These are phyloP conservation scores for Isatis lusitanica DNA, from an alignment of 441 rosid species.

Conservation along the genomic window DNA sequence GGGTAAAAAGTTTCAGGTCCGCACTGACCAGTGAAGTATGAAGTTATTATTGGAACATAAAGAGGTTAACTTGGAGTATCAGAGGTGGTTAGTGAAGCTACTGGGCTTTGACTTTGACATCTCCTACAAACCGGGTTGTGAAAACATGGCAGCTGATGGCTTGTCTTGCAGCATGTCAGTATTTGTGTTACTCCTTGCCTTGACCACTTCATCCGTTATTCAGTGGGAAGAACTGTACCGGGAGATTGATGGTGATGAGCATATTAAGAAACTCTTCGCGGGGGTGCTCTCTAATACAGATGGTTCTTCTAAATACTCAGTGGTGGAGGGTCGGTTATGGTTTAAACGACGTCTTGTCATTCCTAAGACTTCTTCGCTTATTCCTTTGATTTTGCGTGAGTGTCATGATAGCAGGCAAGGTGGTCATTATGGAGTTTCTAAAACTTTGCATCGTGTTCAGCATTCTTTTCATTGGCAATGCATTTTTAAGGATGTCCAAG, in stretches of 20 bases:
- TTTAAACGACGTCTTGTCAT: background rate
- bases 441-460: background rate
- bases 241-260: background rate
- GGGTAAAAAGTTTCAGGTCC: background rate
- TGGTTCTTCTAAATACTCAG: background rate
- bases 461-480: background rate
- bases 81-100: background rate
- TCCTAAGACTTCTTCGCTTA: background rate
- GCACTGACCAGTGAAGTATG: background rate
- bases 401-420: background rate
- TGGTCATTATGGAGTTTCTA: background rate
- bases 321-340: background rate
- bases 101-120: background rate
- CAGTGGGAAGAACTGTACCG: background rate
- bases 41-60: background rate
- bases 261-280: too few species aligned
- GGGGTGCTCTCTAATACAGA: too few species aligned
- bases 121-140: background rate
- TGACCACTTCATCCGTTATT: background rate
- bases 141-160: background rate
- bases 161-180: background rate
- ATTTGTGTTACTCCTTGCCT: fast-evolving
- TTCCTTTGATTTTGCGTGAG: background rate
- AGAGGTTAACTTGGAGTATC: background rate
- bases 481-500: background rate